Conservation (phyloP, 2,329 filamentous ascomycete genomes). For the Aspergillus brasiliensis region DNA sequence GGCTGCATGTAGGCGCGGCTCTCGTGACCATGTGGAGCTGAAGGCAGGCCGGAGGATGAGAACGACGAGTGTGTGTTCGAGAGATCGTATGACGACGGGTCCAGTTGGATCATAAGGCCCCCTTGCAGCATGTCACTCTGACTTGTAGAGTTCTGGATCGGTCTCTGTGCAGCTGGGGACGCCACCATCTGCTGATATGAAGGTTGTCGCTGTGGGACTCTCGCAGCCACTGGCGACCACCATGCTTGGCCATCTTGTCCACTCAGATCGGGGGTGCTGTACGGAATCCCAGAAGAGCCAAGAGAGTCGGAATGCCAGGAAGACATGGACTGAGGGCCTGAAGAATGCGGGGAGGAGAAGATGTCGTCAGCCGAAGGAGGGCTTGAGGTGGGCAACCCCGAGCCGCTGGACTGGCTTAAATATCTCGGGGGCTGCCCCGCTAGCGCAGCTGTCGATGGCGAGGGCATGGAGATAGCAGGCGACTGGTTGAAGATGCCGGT, state of each 20-base stretch:
- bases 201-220: conserved; percentile 37
- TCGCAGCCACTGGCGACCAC: conserved; percentile 44
- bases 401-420: conserved; percentile 32
- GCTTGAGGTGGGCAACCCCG: conserved; percentile 35
- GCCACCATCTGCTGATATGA: conserved; percentile 39
- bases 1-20: conserved; percentile 19
- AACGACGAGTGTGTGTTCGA: conserved; percentile 32
- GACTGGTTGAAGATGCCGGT: conserved; percentile 36
- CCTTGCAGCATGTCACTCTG: conserved; percentile 41
- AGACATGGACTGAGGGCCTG: conserved; percentile 41
- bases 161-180: conserved; percentile 38
- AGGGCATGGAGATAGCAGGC: conserved; percentile 37
- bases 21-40: conserved; percentile 19
- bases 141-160: conserved; percentile 29
- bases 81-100: conserved; percentile 39
- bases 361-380: conserved; percentile 42
- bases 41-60: conserved; percentile 25
- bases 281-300: conserved; percentile 38
- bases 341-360: conserved; percentile 42
- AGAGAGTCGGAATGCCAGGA: conserved; percentile 47
- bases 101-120: conserved; percentile 45
- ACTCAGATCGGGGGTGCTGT: conserved; percentile 41
- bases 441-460: conserved; percentile 31
- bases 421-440: conserved; percentile 37
- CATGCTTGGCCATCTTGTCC: conserved; percentile 40